Base-by-base conservation (phyloP, 169 alveolate species). In the Ichthyophthirius multifiliis region DNA sequence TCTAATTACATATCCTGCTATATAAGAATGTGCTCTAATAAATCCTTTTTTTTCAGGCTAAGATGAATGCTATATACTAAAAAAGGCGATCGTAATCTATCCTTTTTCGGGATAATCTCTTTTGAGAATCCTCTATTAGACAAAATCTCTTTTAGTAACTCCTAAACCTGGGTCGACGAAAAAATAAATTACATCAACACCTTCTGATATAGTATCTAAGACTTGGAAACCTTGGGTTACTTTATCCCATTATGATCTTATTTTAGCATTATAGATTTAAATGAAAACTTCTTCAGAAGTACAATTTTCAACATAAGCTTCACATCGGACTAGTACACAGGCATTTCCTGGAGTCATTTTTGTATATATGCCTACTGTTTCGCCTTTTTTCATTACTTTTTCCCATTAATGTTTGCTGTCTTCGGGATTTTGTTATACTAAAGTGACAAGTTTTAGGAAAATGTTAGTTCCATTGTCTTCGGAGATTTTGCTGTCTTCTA, bases 101-200 rank as follows among this genome's bases (percentile, higher is more conserved):
- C 77, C 77, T 39, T 34, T 34, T 5, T 39, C 31, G 5, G 77
- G 77, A 18, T 37, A 67, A 5, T 67, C 77, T n/a, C 27, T 37
- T 67, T 67, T 37, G 12, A 37, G 32, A 16, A 37, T 32, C 41
- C 77, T 67, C 9, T 41, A 37, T 67, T 67, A 18, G 10, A 41
- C 43, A 39, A 35, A 67, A 34, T 67, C 77, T 39, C 77, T 67
- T 20, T 67, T 67, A 2, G 77, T 37, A 6, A 67, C 77, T 31
- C 77, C 77, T 18, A 67, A 39, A 9, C 77, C 77, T 27, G 77
- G 63, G 30, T 67, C 77, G 18, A 67, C 77, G 16, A 16, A 67
- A 30, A 41, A 67, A 41, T 67, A 67, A 18, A 67, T 67, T 16
- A 67, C 34, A 67, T 67, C 77, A 37, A 41, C 35, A 2, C 32